A percentile compares a stretch with the other conserved stretches of the same genome.
These are phyloP conservation scores for Gymnopilus junonius DNA, from an alignment of 768 basidiomycete genomes.

Conservation along the genomic window DNA sequence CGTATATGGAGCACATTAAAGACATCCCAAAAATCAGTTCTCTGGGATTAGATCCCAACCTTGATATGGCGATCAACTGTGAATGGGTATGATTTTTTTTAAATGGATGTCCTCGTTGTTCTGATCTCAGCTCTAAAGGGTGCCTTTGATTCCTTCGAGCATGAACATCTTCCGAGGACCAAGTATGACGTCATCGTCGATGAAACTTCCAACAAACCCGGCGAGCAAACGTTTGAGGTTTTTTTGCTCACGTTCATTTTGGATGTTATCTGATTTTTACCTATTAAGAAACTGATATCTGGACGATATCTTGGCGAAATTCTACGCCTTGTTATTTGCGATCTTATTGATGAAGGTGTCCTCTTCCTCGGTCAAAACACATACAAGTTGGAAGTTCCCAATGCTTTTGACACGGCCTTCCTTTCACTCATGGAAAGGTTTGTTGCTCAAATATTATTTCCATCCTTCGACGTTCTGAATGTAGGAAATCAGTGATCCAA, in stretches of 20 bases:
- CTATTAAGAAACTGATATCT: constrained; percentile 85
- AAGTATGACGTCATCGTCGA: constrained; percentile 95
- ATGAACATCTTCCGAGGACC: constrained; percentile 93
- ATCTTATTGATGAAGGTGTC: constrained; percentile 95
- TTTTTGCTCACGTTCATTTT: constrained; percentile 5
- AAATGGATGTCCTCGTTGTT: neutral
- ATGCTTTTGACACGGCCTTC: constrained; percentile 95
- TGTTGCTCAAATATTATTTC: constrained; percentile 3
- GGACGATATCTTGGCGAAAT: constrained; percentile 97
- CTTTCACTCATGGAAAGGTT: constrained; percentile 96
- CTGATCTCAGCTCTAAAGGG: constrained; percentile 55
- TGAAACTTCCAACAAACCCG: constrained; percentile 94
- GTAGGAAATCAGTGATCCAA: constrained; percentile 70
- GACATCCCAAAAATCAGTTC: constrained; percentile 85
- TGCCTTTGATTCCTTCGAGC: constrained; percentile 95
- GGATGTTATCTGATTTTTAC: neutral
- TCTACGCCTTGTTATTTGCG: constrained; percentile 90
- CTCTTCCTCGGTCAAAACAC: constrained; percentile 98
- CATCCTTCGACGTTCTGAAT: neutral
- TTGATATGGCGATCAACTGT: constrained; percentile 94
- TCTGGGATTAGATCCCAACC: constrained; percentile 66
- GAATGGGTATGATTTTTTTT: constrained; percentile 71
- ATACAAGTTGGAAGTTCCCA: constrained; percentile 95
- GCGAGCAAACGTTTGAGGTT: constrained; percentile 93
- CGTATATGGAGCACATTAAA: constrained; percentile 91